Evolutionary conservation across 2,329 filamentous ascomycete genomes (phyloP), one percentile per base, ranked within the genome.

Genomic region (Verticillium longisporum): DNA sequence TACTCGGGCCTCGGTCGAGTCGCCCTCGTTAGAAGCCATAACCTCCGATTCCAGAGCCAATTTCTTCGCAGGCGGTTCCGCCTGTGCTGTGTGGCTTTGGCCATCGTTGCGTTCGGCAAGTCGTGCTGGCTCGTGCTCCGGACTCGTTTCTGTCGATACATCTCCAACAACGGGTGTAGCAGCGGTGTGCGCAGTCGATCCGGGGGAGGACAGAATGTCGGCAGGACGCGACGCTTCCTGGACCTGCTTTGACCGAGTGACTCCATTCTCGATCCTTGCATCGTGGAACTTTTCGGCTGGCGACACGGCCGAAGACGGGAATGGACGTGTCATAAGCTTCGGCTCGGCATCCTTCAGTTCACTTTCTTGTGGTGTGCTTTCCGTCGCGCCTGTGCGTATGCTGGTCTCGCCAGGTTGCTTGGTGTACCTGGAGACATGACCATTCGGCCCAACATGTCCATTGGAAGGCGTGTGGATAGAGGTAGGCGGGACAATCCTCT

Each of bases 91-190:
- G 63, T 61, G 62, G 37, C 66, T 65, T 57, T 66, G 68, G 45
- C 61, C 71, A 55, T 78, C 80, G 59, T 73, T 72, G 37, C 77
- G 76, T 67, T 86, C 80, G 15, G 78, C 72, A 66, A 83, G 84
- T 54, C 83, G 81, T 56, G 83, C 78, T 18, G 79, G 81, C 57
- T 92, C 88, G 60, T 88, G 84, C 60, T 89, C 89, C 1, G 89
- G 87, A 67, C 89, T 92, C 1, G 90, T 92, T 66, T 89, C 87
- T 1, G 89, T 85, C 1, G 90, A 92, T 6, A 81, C 83, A 64
- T 88, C 84, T 62, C 87, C 83, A 45, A 87, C 81, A 38, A 82
- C 83, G 1, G 91, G 89, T 0, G 91, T 95, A 26, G 88, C 86
- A 60, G 87, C 87, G 54, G 89, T 92, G 67, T 88, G 87, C 1